phyloP scores from a whole-genome alignment of 345 rosid species.

The Gossypium longicalyx region DNA sequence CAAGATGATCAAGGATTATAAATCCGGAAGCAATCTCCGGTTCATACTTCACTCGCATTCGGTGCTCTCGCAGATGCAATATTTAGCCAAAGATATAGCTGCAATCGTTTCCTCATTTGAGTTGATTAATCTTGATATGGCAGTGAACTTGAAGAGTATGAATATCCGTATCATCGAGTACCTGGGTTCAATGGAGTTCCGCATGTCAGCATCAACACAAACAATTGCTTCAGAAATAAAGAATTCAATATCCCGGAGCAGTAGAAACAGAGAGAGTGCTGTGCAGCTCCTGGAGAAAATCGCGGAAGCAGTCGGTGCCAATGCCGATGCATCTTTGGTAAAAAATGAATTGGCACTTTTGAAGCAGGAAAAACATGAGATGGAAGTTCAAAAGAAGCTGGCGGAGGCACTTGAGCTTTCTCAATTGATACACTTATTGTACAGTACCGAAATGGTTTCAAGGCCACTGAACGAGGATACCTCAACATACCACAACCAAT shows the following conservation, averaged over 20 bases:
- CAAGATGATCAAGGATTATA: slow-evolving; percentile 31
- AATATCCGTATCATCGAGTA: slow-evolving; percentile 17
- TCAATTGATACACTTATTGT: slow-evolving; percentile 36
- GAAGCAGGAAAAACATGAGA: slow-evolving; percentile 42
- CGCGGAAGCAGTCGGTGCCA: slow-evolving; percentile 38
- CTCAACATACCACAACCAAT: slow-evolving; percentile 17
- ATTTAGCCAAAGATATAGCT: slow-evolving; percentile 40
- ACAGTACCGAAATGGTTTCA: slow-evolving; percentile 33
- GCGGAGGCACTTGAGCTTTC: slow-evolving; percentile 45
- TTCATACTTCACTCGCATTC: slow-evolving; percentile 31
- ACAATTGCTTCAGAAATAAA: slow-evolving; percentile 36
- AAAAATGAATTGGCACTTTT: slow-evolving; percentile 35
- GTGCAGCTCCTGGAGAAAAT: slow-evolving; percentile 36
- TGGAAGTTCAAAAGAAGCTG: slow-evolving; percentile 45
- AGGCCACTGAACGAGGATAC: slow-evolving; percentile 23
- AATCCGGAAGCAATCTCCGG: slow-evolving; percentile 33
- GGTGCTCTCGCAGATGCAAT: slow-evolving; percentile 27
- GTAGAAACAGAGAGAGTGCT: slow-evolving; percentile 26
- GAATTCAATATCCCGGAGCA: slow-evolving; percentile 20
- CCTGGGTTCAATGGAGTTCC: slow-evolving; percentile 35
- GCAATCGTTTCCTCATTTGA: slow-evolving; percentile 36
- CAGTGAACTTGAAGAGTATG: slow-evolving; percentile 31
- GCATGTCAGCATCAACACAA: slow-evolving; percentile 20
- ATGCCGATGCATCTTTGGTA: slow-evolving; percentile 25
- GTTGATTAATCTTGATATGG: slow-evolving; percentile 35